These are phyloP conservation scores for Aspergillus pseudotamarii DNA, from an alignment of 2,329 filamentous ascomycete genomes.

Conservation along the genomic window DNA sequence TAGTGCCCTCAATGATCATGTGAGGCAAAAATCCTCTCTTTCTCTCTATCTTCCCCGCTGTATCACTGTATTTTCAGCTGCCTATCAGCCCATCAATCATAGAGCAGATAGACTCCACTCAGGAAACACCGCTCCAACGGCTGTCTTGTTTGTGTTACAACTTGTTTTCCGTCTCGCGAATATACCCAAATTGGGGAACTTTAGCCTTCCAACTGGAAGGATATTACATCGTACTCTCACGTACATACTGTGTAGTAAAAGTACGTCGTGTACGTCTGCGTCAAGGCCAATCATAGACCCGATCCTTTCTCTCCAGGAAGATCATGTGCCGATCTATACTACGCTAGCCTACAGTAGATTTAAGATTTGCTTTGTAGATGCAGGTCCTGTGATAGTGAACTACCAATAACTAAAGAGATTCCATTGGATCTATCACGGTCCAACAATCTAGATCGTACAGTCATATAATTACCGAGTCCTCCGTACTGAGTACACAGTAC, in stretches of 20 bases:
- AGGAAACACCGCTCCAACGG: constrained; percentile 10
- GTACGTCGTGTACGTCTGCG: neutral
- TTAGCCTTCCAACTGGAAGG: neutral
- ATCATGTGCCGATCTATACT: neutral
- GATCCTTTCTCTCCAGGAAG: too few species aligned
- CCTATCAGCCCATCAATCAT: constrained; percentile 4
- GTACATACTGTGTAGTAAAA: neutral
- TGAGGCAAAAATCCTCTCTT: constrained; percentile 11
- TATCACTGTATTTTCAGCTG: constrained; percentile 17
- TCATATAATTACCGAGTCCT: too few species aligned
- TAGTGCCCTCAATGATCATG: constrained; percentile 16
- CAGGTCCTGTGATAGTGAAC: neutral
- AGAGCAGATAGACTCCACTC: constrained; percentile 8
- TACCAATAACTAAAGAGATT: neutral
- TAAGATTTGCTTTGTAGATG: neutral
- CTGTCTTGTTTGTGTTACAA: neutral
- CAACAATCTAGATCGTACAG: neutral
- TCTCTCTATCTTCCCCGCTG: constrained; percentile 9
- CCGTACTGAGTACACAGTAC: neutral
- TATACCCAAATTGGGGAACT: constrained; percentile 5
- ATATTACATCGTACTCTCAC: neutral
- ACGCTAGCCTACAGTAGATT: neutral
- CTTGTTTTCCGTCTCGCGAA: constrained; percentile 6
- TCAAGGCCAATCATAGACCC: neutral
- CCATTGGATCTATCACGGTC: neutral